Evolutionary conservation across 2,329 filamentous ascomycete genomes (phyloP).

Genomic region (Leptographium lundbergii): DNA sequence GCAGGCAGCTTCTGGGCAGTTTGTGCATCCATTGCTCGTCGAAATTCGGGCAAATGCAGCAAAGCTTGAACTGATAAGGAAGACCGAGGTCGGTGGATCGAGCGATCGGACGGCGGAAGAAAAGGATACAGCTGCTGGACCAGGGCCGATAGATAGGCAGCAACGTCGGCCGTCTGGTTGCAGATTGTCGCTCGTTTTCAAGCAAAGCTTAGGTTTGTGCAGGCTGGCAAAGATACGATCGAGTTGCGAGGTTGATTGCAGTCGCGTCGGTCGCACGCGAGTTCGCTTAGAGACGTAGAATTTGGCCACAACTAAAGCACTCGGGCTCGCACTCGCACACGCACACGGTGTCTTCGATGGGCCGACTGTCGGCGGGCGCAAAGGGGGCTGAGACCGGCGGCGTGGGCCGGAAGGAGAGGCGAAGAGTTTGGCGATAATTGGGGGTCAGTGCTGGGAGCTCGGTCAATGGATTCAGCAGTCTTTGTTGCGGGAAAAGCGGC

Average conservation of each 20-base stretch:
- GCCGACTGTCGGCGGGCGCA: neutral
- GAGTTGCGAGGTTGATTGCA: neutral
- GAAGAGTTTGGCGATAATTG: neutral
- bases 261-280: neutral
- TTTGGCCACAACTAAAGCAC: neutral
- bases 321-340: neutral
- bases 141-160: neutral
- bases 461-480: neutral
- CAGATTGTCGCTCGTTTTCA: neutral
- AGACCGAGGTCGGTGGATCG: neutral
- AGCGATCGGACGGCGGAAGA: neutral
- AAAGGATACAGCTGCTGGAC: neutral
- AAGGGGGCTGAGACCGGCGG: neutral
- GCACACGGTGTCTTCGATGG: neutral
- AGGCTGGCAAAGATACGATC: neutral
- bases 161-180: neutral
- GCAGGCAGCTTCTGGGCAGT: slow-evolving; percentile 32
- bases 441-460: neutral
- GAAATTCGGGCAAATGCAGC: neutral
- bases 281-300: neutral
- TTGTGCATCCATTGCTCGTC: slow-evolving; percentile 24
- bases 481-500: neutral
- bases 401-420: neutral
- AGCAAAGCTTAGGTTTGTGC: neutral
- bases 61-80: neutral